Base-by-base conservation (phyloP, 2,329 filamentous ascomycete species). In the Neofusicoccum cordaticola region DNA sequence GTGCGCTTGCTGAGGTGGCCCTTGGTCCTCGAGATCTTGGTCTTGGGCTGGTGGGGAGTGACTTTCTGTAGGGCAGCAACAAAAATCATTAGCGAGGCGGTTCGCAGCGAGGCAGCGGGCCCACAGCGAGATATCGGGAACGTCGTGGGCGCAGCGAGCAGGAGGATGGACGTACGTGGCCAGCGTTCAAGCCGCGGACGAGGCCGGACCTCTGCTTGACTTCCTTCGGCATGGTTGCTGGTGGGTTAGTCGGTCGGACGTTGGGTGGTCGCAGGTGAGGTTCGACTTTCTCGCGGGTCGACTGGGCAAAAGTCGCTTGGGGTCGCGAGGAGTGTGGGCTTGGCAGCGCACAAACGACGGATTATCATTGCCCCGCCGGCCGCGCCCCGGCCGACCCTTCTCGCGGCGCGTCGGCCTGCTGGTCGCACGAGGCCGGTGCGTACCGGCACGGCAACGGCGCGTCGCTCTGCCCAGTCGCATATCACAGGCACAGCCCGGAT, bases 1-100 rank as follows among this genome's bases (percentile, higher is more conserved):
- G 95, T 98, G 78, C 93, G 90, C 90, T 96, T 97, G 86, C 91
- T 96, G 79, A 96, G 85, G 84, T 95, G 91, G 75, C 95, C 95
- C 88, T 97, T 98, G 85, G 89, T 93, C 92, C 81, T 79, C 70
- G 82, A 84, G 71, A 83, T 79, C 70, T 78, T 79, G 69, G 79
- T 75, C 71, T 80, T 80, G 66, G 80, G 78, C 72, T 80, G 79
- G 76, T 78, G 81, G 51, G 81, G 80, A 64, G 81, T 84, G 78
- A 84, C 81, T 79, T 83, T 81, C 79, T 82, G 83, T 56, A 66
- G 73, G 68, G 74, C 70, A 64, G 69, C 64, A 66, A 60, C 31
- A 67, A 53, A 57, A 61, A 64, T 62, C 64, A 67, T 74, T 72
- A 73, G 68, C 69, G 53, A 68, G 65, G 66, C 41, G 41, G 47